Evolutionary conservation across 78 protist species (phyloP), one percentile per base, ranked within the genome.

Genomic region (Dictyostelium capitatum): DNA sequence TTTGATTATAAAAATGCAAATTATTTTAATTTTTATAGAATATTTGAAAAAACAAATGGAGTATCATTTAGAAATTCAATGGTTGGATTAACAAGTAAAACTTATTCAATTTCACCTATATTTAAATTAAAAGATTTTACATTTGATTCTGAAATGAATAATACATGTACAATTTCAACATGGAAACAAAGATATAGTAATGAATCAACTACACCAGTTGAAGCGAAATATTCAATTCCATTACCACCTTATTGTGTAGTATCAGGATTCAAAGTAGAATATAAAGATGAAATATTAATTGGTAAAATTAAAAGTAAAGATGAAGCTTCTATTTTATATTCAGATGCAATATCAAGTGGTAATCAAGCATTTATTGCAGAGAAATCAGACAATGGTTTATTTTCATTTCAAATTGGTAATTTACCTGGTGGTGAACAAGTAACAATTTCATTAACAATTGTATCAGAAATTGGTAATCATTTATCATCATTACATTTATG

Each of bases 351-450:
- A 0, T 78, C 83, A 14, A 85, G 83, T 59, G 92, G 92, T 19
- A 32, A 48, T 10, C 92, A 85, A 75, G 82, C 83, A 6, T 85
- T 85, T 7, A 23, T 85, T 1, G 83, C 65, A 7, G 92, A 85
- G 43, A 85, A 75, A 53, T 43, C 59, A 3, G 1, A 14, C 3
- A 51, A 85, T 46, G 92, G 92, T n/a, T 19, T 53, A 9, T 85
- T 85, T 47, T 23, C 70, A 23, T 62, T 70, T 19, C 25, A 41
- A 62, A 74, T 98, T 14, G 99, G 99, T 70, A 95, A 95, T 74
- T 48, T 98, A 37, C 97, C 93, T 10, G 91, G 95, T 9, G 23
- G 32, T 43, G 53, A 51, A 43, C 3, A 4, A 20, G 92, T 92
- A 3, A 4, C 56, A 17, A 56, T 97, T n/a, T 2, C 12, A 20